Evolutionary conservation across 192 early-diverging fungal genomes (phyloP).

Genomic region (Backusella luteola): DNA sequence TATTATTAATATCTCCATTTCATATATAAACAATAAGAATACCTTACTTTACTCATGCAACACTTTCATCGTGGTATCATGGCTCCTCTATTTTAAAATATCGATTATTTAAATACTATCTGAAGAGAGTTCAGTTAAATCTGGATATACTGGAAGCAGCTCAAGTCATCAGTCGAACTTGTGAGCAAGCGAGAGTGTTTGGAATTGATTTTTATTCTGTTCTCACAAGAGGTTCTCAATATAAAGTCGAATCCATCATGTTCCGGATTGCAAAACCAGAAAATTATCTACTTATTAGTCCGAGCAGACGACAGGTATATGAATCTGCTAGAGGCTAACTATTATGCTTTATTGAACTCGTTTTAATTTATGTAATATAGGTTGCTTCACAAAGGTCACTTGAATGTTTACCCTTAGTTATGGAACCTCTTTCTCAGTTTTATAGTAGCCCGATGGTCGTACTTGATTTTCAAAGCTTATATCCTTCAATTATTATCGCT

Average conservation of each 20-base stretch:
- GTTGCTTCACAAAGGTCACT: conserved; percentile 72
- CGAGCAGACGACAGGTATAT: conserved; percentile 62
- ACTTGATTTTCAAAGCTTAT: conserved; percentile 92
- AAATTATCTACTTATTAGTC: conserved; percentile 78
- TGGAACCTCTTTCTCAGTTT: conserved; percentile 84
- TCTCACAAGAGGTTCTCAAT: conserved; percentile 88
- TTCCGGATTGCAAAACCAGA: conserved; percentile 69
- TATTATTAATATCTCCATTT: conserved; percentile 4
- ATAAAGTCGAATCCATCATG: conserved; percentile 86
- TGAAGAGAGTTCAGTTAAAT: conserved; percentile 63
- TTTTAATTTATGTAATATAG: conserved; percentile 4
- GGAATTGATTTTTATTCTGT: conserved; percentile 89
- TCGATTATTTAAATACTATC: conserved; percentile 63
- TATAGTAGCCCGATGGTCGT: conserved; percentile 86
- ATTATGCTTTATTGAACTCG: neutral
- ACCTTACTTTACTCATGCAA: conserved; percentile 60
- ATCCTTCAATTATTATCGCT: conserved; percentile 95
- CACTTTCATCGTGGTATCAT: conserved; percentile 68
- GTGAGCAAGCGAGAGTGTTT: conserved; percentile 88
- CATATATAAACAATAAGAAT: conserved; percentile 39
- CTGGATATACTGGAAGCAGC: conserved; percentile 73
- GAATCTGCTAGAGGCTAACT: neutral
- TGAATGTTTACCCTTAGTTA: conserved; percentile 85
- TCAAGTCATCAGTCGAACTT: conserved; percentile 64
- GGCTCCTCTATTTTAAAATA: conserved; percentile 50